Conservation (phyloP, 768 basidiomycete species). For the Leccinum rimulosum region DNA sequence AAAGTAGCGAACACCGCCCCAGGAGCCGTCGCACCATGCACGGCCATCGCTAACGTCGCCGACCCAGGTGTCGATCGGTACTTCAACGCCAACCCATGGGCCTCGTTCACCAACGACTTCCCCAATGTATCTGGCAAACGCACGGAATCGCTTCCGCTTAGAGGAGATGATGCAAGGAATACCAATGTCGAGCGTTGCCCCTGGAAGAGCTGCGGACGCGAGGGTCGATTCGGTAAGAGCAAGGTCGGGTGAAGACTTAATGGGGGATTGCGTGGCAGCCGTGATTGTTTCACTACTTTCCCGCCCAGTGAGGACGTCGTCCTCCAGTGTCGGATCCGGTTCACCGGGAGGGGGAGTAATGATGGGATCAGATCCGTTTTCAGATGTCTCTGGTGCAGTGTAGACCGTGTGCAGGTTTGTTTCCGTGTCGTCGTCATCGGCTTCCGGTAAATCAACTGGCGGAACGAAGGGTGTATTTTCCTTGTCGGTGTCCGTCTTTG, state of each 20-base stretch:
- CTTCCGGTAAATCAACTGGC: conserved; percentile 34
- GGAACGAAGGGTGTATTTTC: conserved; percentile 13
- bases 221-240: conserved; percentile 28
- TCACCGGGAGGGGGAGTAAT: conserved; percentile 12
- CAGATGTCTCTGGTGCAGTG: conserved; percentile 19
- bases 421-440: conserved; percentile 37
- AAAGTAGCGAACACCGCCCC: conserved; percentile 82
- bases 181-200: conserved; percentile 78
- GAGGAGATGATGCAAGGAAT: conserved; percentile 89
- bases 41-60: conserved; percentile 54
- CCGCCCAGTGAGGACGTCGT: conserved; percentile 21
- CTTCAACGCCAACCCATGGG: conserved; percentile 90
- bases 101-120: conserved; percentile 80
- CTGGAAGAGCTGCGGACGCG: conserved; percentile 31
- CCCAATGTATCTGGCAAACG: conserved; percentile 85
- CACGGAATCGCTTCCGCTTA: conserved; percentile 80
- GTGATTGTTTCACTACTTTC: conserved; percentile 30
- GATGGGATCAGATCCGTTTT: conserved; percentile 6
- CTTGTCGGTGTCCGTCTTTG: conserved; percentile 30
- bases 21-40: conserved; percentile 84
- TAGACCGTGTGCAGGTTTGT: conserved; percentile 20
- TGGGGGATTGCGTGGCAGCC: conserved; percentile 18
- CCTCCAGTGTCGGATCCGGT: conserved; percentile 16
- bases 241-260: conserved; percentile 15
- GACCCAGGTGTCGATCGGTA: conserved; percentile 60